A percentile compares a stretch with the other conserved stretches of the same genome.
These are phyloP conservation scores for Ilyonectria robusta DNA, from an alignment of 2,329 filamentous ascomycete genomes.

Conservation along the genomic window DNA sequence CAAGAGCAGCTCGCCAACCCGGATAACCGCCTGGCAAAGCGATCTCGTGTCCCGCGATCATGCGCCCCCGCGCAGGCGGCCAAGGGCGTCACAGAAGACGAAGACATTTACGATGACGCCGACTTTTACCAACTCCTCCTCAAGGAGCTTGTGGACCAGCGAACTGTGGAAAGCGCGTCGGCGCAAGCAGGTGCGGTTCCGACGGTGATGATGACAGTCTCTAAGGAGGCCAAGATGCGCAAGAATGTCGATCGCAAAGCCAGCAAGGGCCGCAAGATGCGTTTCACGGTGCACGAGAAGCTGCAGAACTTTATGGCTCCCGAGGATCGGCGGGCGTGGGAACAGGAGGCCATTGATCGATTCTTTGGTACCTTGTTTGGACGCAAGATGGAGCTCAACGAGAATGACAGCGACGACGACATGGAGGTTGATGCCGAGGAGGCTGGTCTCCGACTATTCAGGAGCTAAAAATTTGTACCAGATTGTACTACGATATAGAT, in stretches of 20 bases:
- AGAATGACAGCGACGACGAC: constrained; percentile 68
- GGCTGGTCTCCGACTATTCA: constrained; percentile 68
- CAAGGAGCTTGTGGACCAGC: constrained; percentile 93
- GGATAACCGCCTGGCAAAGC: constrained; percentile 75
- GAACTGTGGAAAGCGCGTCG: constrained; percentile 77
- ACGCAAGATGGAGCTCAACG: constrained; percentile 75
- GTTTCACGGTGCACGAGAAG: constrained; percentile 97
- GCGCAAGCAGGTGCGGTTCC: constrained; percentile 62
- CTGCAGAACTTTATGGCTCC: constrained; percentile 98
- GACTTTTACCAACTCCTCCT: constrained; percentile 95
- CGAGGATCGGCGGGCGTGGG: constrained; percentile 86
- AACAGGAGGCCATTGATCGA: constrained; percentile 81
- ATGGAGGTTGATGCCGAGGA: constrained; percentile 69
- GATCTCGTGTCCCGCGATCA: constrained; percentile 79
- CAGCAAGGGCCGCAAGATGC: constrained; percentile 93
- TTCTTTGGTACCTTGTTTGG: constrained; percentile 84
- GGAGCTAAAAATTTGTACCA: constrained; percentile 51
- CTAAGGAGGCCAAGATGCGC: constrained; percentile 83
- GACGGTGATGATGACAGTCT: constrained; percentile 75
- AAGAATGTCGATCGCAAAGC: constrained; percentile 93
- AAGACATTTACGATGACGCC: constrained; percentile 88
- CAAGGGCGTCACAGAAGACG: constrained; percentile 69
- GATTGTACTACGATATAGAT: constrained; percentile 26
- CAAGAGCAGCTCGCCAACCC: constrained; percentile 77
- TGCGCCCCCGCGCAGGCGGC: constrained; percentile 80